A percentile compares a stretch with the other conserved stretches of the same genome.
Conservation (phyloP, 371 early-diverging fungal species). For the Lichtheimia corymbifera region DNA sequence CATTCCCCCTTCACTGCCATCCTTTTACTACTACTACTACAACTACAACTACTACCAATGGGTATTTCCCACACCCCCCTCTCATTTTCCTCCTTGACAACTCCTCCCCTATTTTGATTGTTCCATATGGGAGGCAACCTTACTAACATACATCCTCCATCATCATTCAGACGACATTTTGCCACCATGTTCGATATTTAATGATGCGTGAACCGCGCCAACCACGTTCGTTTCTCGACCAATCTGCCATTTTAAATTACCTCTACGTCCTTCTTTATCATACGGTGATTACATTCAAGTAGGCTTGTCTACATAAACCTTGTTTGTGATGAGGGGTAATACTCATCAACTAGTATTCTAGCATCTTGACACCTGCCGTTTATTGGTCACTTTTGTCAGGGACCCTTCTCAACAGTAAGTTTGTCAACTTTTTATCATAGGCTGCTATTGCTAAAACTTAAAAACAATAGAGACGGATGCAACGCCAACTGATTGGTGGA, state of each 20-base stretch:
- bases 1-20: too few relatives aligned
- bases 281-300: constrained; percentile 50
- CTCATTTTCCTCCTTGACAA: constrained; percentile 1
- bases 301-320: constrained; percentile 12
- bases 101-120: background rate
- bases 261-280: constrained; percentile 45
- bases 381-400: constrained; percentile 45
- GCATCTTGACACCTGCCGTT: constrained; percentile 57
- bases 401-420: constrained; percentile 6
- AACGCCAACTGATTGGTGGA: constrained; percentile 32
- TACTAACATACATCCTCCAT: background rate
- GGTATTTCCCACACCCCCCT: background rate
- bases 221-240: constrained; percentile 30
- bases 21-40: too few relatives aligned
- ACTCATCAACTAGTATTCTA: constrained; percentile 12
- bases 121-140: background rate
- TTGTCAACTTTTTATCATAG: background rate
- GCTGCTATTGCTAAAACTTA: background rate
- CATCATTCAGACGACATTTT: constrained; percentile 17
- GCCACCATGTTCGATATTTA: constrained; percentile 36
- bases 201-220: constrained; percentile 14
- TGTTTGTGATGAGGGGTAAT: background rate
- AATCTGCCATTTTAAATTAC: constrained; percentile 36
- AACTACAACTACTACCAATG: too few relatives aligned
- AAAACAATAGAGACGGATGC: constrained; percentile 4